These are phyloP conservation scores for Candida maesae DNA, from an alignment of 805 yeast genomes.

Conservation along the genomic window DNA sequence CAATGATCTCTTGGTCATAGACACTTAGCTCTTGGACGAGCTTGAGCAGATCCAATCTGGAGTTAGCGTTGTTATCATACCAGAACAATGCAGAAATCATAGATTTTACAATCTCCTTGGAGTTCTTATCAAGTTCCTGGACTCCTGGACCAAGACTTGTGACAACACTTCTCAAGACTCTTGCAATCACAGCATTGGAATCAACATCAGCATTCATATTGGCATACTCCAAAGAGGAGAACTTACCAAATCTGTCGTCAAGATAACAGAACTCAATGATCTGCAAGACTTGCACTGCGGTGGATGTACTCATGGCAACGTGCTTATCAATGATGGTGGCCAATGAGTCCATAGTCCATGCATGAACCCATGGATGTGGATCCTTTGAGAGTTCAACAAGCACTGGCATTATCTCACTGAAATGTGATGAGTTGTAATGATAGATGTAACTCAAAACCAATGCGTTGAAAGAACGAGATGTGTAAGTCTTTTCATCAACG, in stretches of 20 bases:
- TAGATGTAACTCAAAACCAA: constrained; percentile 46
- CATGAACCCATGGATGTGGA: constrained; percentile 82
- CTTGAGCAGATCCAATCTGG: constrained; percentile 36
- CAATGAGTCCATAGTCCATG: constrained; percentile 63
- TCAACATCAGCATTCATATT: constrained; percentile 46
- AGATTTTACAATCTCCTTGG: constrained; percentile 33
- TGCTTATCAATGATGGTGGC: constrained; percentile 54
- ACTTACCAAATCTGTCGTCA: constrained; percentile 48
- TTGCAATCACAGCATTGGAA: constrained; percentile 41
- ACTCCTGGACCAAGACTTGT: constrained; percentile 58
- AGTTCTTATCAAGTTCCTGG: constrained; percentile 27
- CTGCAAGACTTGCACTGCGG: constrained; percentile 41
- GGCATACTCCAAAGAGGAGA: constrained; percentile 39
- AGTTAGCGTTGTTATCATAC: constrained; percentile 31
- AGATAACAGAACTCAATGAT: constrained; percentile 37
- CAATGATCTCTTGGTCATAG: constrained; percentile 39
- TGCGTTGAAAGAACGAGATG: constrained; percentile 55
- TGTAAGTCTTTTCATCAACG: constrained; percentile 62
- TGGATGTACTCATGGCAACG: constrained; percentile 39
- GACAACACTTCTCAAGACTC: constrained; percentile 42
- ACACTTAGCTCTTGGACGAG: constrained; percentile 44
- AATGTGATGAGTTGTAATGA: constrained; percentile 37
- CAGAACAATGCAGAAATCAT: constrained; percentile 32
- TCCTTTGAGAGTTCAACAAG: constrained; percentile 60
- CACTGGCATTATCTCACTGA: constrained; percentile 50